Evolutionary conservation across 1,284 basidiomycete genomes (phyloP), one percentile per base, ranked within the genome.

Genomic region (Tremellales sp.): DNA sequence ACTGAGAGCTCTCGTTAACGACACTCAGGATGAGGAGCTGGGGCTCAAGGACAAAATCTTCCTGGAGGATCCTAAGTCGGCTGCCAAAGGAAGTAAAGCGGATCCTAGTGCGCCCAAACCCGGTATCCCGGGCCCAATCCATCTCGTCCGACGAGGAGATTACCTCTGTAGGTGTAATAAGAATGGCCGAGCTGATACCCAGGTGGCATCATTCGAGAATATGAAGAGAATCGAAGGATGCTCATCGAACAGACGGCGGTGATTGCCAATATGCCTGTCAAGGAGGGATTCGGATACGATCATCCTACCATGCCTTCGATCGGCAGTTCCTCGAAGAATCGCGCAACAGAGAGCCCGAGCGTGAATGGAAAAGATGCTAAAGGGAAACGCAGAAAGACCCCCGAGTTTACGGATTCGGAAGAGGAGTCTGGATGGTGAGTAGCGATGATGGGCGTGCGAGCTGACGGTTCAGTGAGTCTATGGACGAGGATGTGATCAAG

Each of bases 401-500:
- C 89, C 4, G 90, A 87, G 24, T 92, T 90, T 68, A 93, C 90
- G 2, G 87, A 93, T 66, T 91, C 88, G 1, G 86, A 76, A 56
- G 86, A 90, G 54, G 89, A 92, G 69, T 90, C 59, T 2, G 56
- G 56, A 39, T 67, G 87, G 87, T 87, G 62, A 52, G 84, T 75
- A 22, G 32, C 18, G 40, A 14, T n/a, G n/a, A n/a, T n/a, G n/a
- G n/a, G n/a, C n/a, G 43, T 43, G 36, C 37, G 40, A 5, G 16
- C 45, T 47, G 50, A 57, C 48, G 22, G n/a, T 22, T 18, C 54
- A 91, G 87, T 58, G 86, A 87, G 9, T 94, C 90, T 5, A 97
- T 98, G 93, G 94, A 97, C 65, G 95, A 98, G 72, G 79, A 77
- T 25, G 78, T 86, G 16, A 95, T 94, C 39, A 99, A 99, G 74